Base-by-base conservation (phyloP, 208 protist genomes). In the Leishmania arabica region DNA sequence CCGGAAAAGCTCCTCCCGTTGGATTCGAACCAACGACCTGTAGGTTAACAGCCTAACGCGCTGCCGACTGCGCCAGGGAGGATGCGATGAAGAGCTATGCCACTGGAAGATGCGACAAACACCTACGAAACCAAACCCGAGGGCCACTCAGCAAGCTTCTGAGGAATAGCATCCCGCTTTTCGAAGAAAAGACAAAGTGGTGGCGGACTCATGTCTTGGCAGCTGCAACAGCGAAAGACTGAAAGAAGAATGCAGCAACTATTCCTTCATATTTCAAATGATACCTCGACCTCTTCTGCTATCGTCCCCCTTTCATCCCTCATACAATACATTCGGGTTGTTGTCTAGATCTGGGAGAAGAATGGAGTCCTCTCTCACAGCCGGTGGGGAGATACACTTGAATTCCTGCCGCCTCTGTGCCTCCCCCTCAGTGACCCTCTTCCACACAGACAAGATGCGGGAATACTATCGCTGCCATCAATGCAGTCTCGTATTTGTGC, bases 1-100 rank as follows among this genome's bases (percentile, higher is more conserved):
- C 34, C 0, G 58, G 89, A 95, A 97, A 97, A 91, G 62, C 94
- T 97, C 94, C 94, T 97, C 94, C 94, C 90, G 94, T 97, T 97
- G 94, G 94, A 95, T 97, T 97, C 94, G 94, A 97, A 97, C 94
- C 94, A 97, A 97, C 94, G 94, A 97, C 94, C 94, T 97, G 95
- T 97, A 97, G 95, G 95, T 97, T 97, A 97, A 97, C 95, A 97
- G 95, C 95, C 95, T 97, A 97, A 97, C 95, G 93, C 95, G 95
- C 95, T 97, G 93, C 95, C 95, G 95, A 97, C 93, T 97, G 95
- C 95, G 95, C 93, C 95, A 97, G 89, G 95, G 93, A 97, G 95
- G 95, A 97, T 76, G 0, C 17, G 0, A 0, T 0, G 0, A 0
- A 0, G 0, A 11, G 1, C 51, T 45, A 15, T 21, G 0, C 3